Evolutionary conservation across 2,329 filamentous ascomycete genomes (phyloP), one percentile per base, ranked within the genome.

Genomic region (Diaporthe sp.): DNA sequence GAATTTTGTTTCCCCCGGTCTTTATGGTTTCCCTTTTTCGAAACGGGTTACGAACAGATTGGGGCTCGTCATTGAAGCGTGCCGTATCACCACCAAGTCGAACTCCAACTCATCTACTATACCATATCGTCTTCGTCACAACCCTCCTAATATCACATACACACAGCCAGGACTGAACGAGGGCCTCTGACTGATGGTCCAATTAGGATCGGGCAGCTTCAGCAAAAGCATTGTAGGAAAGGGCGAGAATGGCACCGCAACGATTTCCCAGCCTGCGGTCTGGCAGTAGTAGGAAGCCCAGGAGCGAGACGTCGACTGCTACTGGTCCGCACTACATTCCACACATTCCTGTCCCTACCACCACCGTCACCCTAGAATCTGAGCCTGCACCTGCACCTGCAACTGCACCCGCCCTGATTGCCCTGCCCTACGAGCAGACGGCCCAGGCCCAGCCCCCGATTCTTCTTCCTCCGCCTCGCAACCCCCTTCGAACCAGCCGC

Each of bases 391-490:
- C 40, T 73, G 57, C 74, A 61, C 50, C 67, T 55, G 72, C 45
- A 35, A 50, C 66, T 57, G 87, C 88, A 79, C 82, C 84, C 55
- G 83, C 82, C 77, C 81, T 92, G 78, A 85, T 92, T 74, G 87
- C 87, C 64, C 79, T 92, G 72, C 88, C 89, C 74, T 92, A 92
- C 83, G 91, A 92, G 80, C 87, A 92, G 81, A 90, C 89, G 47
- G 83, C 87, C 68, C 86, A 89, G 78, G 88, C 88, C 64, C 87
- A 89, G 81, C 88, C 88, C 75, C 91, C 90, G 47, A 89, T 91
- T 77, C 87, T 87, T 60, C 82, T 90, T 74, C 80, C 81, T 70
- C 80, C 86, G 66, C 85, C 87, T 76, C 84, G 84, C 79, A 85
- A 82, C 80, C 84, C 81, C 77, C 81, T 81, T 76, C 84, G 82